These are phyloP conservation scores for Actinidia arguta DNA, from an alignment of 179 eudicot species.

Conservation along the genomic window DNA sequence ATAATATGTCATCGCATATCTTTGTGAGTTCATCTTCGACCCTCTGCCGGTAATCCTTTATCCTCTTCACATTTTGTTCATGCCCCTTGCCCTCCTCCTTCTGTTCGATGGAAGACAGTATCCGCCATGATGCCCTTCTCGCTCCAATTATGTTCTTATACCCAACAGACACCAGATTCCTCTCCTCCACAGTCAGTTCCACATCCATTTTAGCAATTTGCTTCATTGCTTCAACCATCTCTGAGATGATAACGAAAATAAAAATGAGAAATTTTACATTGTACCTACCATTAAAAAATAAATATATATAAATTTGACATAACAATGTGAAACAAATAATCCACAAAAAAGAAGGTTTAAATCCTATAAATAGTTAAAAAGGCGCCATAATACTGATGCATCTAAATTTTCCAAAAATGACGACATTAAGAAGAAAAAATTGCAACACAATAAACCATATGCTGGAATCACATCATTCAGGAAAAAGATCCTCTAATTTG, in stretches of 20 bases:
- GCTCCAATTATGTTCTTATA: constrained; percentile 41
- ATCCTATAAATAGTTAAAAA: not conserved
- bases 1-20: constrained; percentile 37
- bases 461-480: not conserved
- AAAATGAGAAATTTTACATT: not conserved
- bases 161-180: constrained; percentile 39
- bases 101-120: constrained; percentile 39
- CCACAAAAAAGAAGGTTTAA: not conserved
- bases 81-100: constrained; percentile 36
- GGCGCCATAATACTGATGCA: not conserved
- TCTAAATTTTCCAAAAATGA: not conserved
- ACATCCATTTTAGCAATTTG: constrained; percentile 38
- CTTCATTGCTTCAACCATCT: constrained; percentile 47
- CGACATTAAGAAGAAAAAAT: not conserved
- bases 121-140: constrained; percentile 44
- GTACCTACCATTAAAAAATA: no score
- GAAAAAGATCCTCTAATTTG: not conserved
- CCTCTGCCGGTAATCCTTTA: constrained; percentile 33
- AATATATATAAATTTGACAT: not conserved
- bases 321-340: not conserved
- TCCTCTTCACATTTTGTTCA: constrained; percentile 33
- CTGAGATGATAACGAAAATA: constrained; percentile 5
- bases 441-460: not conserved
- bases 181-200: constrained; percentile 42
- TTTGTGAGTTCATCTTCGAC: constrained; percentile 38